Conservation (phyloP, 805 yeast genomes). For the Scheffersomyces coipomensis region DNA sequence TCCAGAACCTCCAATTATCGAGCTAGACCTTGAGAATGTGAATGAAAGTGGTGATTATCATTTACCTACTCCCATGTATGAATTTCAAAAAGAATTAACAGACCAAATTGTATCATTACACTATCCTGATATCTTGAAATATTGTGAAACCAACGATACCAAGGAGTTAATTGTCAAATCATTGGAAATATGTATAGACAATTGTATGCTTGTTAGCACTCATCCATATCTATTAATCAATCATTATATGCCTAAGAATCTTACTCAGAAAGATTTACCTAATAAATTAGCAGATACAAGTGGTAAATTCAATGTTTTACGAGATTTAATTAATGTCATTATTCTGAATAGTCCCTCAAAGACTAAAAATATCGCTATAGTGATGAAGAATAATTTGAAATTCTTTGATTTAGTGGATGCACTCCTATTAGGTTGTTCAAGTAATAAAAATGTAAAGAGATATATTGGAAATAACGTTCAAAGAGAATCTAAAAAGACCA, state of each 20-base stretch:
- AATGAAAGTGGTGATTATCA: conserved; percentile 63
- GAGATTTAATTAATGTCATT: conserved; percentile 59
- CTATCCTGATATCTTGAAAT: conserved; percentile 85
- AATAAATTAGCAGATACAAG: conserved; percentile 69
- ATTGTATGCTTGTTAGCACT: conserved; percentile 76
- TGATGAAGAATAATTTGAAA: conserved; percentile 64
- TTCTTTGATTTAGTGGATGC: conserved; percentile 74
- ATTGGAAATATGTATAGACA: conserved; percentile 68
- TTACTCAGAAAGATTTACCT: conserved; percentile 70
- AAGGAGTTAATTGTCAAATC: conserved; percentile 66
- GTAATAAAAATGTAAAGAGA: conserved; percentile 49
- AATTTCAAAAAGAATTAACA: conserved; percentile 82
- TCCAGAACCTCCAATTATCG: conserved; percentile 79
- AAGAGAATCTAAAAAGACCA: conserved; percentile 32
- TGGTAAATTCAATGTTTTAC: conserved; percentile 77
- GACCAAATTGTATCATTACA: conserved; percentile 91
- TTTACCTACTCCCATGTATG: conserved; percentile 79
- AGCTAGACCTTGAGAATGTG: conserved; percentile 44
- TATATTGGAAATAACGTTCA: conserved; percentile 62
- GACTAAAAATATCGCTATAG: conserved; percentile 59
- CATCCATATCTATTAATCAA: conserved; percentile 87
- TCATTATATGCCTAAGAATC: conserved; percentile 81
- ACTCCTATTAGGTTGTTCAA: conserved; percentile 55
- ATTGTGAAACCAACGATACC: conserved; percentile 62
- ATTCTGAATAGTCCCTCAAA: conserved; percentile 27